Conservation (phyloP, 179 eudicot genomes). For the Silene coronaria region DNA sequence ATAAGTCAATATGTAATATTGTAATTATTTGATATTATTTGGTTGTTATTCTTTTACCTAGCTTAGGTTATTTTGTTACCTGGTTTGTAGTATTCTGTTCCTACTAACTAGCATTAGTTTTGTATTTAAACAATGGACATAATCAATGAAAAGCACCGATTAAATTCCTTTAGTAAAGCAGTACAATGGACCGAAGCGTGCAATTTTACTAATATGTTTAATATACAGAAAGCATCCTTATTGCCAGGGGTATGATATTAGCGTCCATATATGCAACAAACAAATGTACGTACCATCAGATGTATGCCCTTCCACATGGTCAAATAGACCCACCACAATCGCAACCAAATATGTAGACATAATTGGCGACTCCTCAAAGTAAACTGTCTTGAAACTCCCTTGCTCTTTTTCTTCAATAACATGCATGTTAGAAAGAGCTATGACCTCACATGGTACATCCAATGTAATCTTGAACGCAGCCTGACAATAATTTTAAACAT, state of each 20-base stretch:
- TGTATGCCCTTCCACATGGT: conserved; percentile 78
- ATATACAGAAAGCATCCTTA: not conserved
- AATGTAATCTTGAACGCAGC: conserved; percentile 89
- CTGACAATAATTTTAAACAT: conserved; percentile 27
- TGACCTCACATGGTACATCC: conserved; percentile 76
- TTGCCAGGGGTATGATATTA: not conserved
- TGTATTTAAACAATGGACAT: no score
- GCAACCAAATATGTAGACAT: conserved; percentile 98
- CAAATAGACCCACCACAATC: conserved; percentile 81
- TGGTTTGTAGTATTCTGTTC: no score
- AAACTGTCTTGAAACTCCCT: conserved; percentile 65
- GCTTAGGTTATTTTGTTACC: no score
- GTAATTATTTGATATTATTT: no score
- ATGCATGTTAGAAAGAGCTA: conserved; percentile 98
- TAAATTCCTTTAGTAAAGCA: no score
- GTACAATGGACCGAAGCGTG: not conserved
- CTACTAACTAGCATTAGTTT: no score
- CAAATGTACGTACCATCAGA: conserved; percentile 51
- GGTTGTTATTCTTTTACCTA: no score
- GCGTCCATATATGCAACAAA: conserved; percentile 8
- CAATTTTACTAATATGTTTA: not conserved
- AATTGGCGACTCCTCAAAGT: conserved; percentile 80
- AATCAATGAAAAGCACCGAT: no score
- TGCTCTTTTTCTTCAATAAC: conserved; percentile 56
- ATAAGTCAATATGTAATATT: no score